These are phyloP conservation scores for Wallacemonas sp. DNA, from an alignment of 208 protist genomes.

Conservation along the genomic window DNA sequence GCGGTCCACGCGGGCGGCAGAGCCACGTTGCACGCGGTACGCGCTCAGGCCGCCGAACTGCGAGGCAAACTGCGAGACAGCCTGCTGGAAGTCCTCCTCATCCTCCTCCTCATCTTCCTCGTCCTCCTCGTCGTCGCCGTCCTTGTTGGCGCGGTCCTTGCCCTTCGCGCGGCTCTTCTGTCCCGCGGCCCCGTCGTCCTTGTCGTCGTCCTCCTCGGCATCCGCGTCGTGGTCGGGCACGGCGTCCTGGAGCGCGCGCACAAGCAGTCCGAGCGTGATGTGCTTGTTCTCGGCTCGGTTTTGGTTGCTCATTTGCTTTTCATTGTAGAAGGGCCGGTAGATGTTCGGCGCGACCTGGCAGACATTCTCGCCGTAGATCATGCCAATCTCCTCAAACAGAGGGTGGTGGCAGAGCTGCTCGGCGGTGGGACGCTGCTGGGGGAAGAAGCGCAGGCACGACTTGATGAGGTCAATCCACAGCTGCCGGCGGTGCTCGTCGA, in stretches of 20 bases:
- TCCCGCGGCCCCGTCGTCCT: constrained; percentile 14
- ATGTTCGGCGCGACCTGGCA: constrained; percentile 39
- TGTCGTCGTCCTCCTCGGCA: constrained; percentile 33
- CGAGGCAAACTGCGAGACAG: no score
- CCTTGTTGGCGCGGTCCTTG: no score
- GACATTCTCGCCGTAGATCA: constrained; percentile 78
- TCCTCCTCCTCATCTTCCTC: constrained; percentile 6
- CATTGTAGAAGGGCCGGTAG: constrained; percentile 50
- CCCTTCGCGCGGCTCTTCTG: constrained; percentile 16
- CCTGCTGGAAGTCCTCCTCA: background rate
- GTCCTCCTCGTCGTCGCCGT: constrained; percentile 21
- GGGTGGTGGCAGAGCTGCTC: constrained; percentile 67
- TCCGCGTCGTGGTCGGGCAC: constrained; percentile 31
- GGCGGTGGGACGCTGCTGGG: constrained; percentile 74
- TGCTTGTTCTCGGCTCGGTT: constrained; percentile 62
- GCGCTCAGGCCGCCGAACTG: background rate
- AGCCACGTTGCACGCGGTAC: background rate
- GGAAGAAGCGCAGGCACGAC: constrained; percentile 81
- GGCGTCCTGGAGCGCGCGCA: constrained; percentile 29
- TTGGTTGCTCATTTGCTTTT: constrained; percentile 23
- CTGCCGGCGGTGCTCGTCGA: constrained; percentile 35
- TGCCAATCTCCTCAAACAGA: constrained; percentile 65
- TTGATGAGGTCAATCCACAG: constrained; percentile 82
- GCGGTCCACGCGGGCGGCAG: background rate
- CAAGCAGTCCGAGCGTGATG: constrained; percentile 48